These are phyloP conservation scores for Saccharomyces hybrid DNA, from an alignment of 1,139 yeast species.

Conservation along the genomic window DNA sequence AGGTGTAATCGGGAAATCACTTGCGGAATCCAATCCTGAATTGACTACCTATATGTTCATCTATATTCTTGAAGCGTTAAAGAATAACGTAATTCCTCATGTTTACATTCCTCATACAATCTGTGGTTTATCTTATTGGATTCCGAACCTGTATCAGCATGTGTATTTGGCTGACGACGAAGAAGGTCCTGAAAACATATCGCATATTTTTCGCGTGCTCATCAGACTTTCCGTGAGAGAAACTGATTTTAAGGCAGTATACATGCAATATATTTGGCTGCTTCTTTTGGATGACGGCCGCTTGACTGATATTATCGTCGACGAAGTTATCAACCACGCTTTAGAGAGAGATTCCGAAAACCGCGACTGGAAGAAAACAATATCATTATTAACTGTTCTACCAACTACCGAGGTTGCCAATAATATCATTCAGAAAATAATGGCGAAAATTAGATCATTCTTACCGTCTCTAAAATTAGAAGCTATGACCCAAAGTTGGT, in stretches of 20 bases:
- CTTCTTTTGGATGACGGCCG: slow-evolving; percentile 55
- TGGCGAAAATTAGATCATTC: slow-evolving; percentile 42
- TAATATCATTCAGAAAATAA: slow-evolving; percentile 49
- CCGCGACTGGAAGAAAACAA: slow-evolving; percentile 55
- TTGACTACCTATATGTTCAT: slow-evolving; percentile 41
- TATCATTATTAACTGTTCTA: slow-evolving; percentile 52
- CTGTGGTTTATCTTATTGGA: slow-evolving; percentile 67
- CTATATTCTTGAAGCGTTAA: slow-evolving; percentile 24
- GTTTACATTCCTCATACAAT: slow-evolving; percentile 31
- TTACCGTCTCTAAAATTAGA: slow-evolving; percentile 39
- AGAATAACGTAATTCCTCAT: slow-evolving; percentile 17
- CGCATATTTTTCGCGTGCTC: slow-evolving; percentile 56
- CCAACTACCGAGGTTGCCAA: slow-evolving; percentile 75
- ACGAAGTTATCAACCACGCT: slow-evolving; percentile 68
- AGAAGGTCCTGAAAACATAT: slow-evolving; percentile 54
- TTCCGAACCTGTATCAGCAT: slow-evolving; percentile 55
- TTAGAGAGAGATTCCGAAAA: slow-evolving; percentile 71
- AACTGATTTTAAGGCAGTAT: slow-evolving; percentile 38
- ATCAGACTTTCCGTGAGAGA: slow-evolving; percentile 49
- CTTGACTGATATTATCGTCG: slow-evolving; percentile 52
- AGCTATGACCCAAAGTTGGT: slow-evolving; percentile 57
- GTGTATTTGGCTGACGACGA: slow-evolving; percentile 49
- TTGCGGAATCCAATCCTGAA: slow-evolving; percentile 51
- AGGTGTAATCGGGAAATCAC: slow-evolving; percentile 46
- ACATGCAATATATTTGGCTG: slow-evolving; percentile 66